phyloP scores from a whole-genome alignment of 208 protist genomes.

The Strigomonas culicis region DNA sequence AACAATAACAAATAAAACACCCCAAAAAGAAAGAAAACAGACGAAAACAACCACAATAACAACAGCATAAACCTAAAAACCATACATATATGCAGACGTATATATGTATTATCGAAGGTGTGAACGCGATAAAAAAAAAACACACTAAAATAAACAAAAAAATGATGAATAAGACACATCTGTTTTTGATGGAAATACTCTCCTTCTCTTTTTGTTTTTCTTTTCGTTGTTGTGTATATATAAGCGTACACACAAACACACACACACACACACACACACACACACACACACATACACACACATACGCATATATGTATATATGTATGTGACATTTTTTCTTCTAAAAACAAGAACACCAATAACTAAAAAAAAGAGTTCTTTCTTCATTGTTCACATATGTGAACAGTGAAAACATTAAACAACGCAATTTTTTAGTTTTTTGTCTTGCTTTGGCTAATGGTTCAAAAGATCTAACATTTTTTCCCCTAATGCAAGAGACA shows the following conservation, averaged over 20 bases:
- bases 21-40: constrained; percentile 4
- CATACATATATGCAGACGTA: background rate
- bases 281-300: constrained; percentile 13
- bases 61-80: background rate
- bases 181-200: too few species aligned
- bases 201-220: background rate
- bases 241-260: constrained; percentile 3
- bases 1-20: background rate
- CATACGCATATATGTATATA: constrained; percentile 10
- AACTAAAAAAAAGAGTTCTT: constrained; percentile 18
- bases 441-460: too few species aligned
- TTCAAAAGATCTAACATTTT: too few species aligned
- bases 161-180: background rate
- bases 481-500: constrained; percentile 5
- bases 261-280: constrained; percentile 12
- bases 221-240: too few species aligned
- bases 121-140: constrained; percentile 3
- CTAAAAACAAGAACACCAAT: constrained; percentile 15
- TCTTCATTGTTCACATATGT: background rate
- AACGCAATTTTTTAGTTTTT: too few species aligned
- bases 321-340: background rate
- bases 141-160: background rate
- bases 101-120: background rate
- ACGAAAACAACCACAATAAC: background rate
- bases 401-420: background rate